A percentile compares a stretch with the other conserved stretches of the same genome.
Evolutionary conservation across 169 alveolate species (phyloP).

Genomic region (Plasmodium reichenowi): DNA sequence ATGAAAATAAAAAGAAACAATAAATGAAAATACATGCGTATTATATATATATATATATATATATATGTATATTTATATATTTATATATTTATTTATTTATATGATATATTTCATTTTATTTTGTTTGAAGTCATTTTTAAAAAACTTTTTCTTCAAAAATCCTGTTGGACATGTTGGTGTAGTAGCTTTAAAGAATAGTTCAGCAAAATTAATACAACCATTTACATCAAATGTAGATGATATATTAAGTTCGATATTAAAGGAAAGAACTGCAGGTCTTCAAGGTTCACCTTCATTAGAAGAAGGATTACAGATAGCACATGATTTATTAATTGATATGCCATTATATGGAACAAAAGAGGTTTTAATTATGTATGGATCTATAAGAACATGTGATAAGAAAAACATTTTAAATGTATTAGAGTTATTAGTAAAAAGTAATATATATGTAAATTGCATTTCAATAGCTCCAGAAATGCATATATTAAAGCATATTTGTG

Average conservation of each 20-base stretch:
- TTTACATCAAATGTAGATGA: slow-evolving; percentile 84
- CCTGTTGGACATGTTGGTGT: slow-evolving; percentile 86
- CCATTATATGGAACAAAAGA: slow-evolving; percentile 86
- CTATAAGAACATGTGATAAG: slow-evolving; percentile 84
- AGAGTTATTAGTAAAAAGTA: slow-evolving; percentile 55
- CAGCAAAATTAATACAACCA: slow-evolving; percentile 78
- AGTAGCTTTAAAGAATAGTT: slow-evolving; percentile 82
- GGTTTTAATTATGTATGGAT: slow-evolving; percentile 82
- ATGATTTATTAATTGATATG: slow-evolving; percentile 78
- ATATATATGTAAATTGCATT: slow-evolving; percentile 67
- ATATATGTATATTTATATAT: slow-evolving; percentile 12
- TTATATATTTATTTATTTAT: background rate
- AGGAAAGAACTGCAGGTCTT: slow-evolving; percentile 78
- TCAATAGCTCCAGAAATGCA: slow-evolving; percentile 77
- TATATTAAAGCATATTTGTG: slow-evolving; percentile 68
- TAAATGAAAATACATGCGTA: background rate
- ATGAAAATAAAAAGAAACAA: background rate
- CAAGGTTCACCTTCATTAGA: slow-evolving; percentile 85
- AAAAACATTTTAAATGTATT: slow-evolving; percentile 39
- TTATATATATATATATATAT: background rate
- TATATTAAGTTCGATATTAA: slow-evolving; percentile 66
- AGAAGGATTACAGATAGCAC: slow-evolving; percentile 84
- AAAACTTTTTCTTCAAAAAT: slow-evolving; percentile 80
- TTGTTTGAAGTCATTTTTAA: slow-evolving; percentile 71
- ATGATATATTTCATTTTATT: background rate